Conservation (phyloP, 176 grass and related monocot species). For the Ampelocalamus luodianensis region DNA sequence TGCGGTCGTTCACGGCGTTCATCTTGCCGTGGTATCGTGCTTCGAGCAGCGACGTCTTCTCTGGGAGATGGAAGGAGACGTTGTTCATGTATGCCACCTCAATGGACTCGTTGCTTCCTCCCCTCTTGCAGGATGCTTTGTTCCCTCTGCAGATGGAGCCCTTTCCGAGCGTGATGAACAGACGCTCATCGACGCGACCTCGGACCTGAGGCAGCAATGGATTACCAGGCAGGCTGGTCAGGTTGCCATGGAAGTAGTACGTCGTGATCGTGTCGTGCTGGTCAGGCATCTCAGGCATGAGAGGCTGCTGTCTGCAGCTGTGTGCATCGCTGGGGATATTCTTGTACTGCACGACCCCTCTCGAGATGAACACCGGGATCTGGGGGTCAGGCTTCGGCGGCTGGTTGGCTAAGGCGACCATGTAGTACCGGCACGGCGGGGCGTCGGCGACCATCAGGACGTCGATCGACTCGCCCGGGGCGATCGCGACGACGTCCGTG, state of each 20-base stretch:
- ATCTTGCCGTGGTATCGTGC: not conserved
- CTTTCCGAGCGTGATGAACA: not conserved
- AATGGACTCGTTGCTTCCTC: not conserved
- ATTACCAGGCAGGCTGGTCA: not conserved
- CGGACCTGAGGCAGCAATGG: not conserved
- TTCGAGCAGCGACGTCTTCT: not conserved
- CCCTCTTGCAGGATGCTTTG: not conserved
- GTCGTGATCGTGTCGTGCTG: not conserved
- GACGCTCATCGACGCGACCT: not conserved
- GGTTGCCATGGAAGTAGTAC: slow-evolving; percentile 14
- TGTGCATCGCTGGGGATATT: too few relatives aligned
- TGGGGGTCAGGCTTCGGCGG: too few relatives aligned
- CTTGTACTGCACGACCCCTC: too few relatives aligned
- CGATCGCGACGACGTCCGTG: slow-evolving; percentile 19
- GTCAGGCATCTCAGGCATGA: not conserved
- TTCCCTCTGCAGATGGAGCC: not conserved
- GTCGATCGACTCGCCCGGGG: slow-evolving; percentile 23
- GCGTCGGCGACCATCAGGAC: not conserved
- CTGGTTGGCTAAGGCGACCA: too few relatives aligned
- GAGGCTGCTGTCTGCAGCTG: too few relatives aligned
- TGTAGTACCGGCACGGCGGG: too few relatives aligned
- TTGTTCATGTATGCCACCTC: slow-evolving; percentile 12
- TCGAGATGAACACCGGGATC: too few relatives aligned
- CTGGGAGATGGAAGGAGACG: not conserved
- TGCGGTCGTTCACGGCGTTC: too few relatives aligned